These are phyloP conservation scores for Crithidia acanthocephali DNA, from an alignment of 208 protist genomes.

Conservation along the genomic window DNA sequence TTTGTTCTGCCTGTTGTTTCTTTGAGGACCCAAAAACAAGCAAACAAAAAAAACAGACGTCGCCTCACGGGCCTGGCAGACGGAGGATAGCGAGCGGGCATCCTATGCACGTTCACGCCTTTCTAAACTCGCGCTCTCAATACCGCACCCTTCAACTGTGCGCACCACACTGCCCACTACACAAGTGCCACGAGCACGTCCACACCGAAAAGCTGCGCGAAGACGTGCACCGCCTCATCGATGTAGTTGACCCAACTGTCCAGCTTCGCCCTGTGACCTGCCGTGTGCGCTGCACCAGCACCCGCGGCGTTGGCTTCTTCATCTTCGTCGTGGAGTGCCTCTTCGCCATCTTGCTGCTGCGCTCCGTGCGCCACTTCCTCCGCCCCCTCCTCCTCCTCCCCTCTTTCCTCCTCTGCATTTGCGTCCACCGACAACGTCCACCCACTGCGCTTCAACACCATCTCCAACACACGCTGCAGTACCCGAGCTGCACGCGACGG, in stretches of 20 bases:
- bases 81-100: too few relatives aligned
- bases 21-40: too few relatives aligned
- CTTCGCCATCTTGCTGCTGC: not conserved
- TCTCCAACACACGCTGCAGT: constrained; percentile 61
- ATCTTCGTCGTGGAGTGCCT: constrained; percentile 2
- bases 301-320: not conserved
- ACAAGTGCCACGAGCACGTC: constrained; percentile 64
- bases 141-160: not conserved
- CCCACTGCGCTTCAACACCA: constrained; percentile 44
- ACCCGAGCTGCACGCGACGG: constrained; percentile 52
- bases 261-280: not conserved
- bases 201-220: constrained; percentile 62
- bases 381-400: constrained; percentile 18
- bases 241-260: constrained; percentile 61
- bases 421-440: constrained; percentile 19
- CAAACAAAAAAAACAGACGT: too few relatives aligned
- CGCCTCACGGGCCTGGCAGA: too few relatives aligned
- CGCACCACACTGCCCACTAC: constrained; percentile 14
- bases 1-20: too few relatives aligned
- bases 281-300: constrained; percentile 1
- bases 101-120: too few relatives aligned
- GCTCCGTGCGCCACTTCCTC: constrained; percentile 7
- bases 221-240: constrained; percentile 51
- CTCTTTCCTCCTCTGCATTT: constrained; percentile 15
- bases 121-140: too few relatives aligned